These are phyloP conservation scores for Platanthera zijinensis DNA, from an alignment of 106 monocot species.

Conservation along the genomic window DNA sequence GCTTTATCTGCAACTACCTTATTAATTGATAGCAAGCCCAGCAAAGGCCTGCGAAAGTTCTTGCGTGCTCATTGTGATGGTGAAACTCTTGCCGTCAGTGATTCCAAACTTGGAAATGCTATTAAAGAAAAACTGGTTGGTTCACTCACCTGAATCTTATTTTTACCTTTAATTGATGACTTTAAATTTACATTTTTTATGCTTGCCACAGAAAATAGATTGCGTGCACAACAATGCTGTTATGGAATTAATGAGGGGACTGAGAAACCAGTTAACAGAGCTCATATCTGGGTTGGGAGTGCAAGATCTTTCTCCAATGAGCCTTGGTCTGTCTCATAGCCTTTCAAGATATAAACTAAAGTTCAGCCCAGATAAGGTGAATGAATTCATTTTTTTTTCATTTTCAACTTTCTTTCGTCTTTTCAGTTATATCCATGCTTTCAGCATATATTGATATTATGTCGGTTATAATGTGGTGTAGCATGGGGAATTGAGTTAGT, in stretches of 20 bases:
- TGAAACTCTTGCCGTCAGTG: conserved; percentile 79
- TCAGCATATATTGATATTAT: too few relatives aligned
- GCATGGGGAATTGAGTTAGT: too few relatives aligned
- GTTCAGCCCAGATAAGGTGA: conserved; percentile 97
- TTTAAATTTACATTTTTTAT: not conserved
- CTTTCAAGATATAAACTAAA: conserved; percentile 93
- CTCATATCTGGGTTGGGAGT: conserved; percentile 76
- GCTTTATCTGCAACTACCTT: conserved; percentile 68
- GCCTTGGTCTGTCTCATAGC: conserved; percentile 93
- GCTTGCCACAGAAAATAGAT: conserved; percentile 67
- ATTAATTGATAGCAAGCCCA: conserved; percentile 87
- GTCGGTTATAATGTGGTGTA: too few relatives aligned
- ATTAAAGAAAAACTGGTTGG: conserved; percentile 91
- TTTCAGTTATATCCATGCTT: too few relatives aligned
- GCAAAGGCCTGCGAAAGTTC: conserved; percentile 83
- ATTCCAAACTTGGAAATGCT: conserved; percentile 89
- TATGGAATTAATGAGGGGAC: conserved; percentile 96
- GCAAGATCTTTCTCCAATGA: conserved; percentile 95
- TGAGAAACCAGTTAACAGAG: conserved; percentile 81
- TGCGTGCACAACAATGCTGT: conserved; percentile 81
- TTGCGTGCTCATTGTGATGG: conserved; percentile 71
- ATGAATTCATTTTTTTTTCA: not conserved
- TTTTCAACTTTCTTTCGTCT: not conserved
- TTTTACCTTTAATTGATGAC: too few relatives aligned
- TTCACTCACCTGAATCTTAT: too few relatives aligned